Percentiles rank a stretch among this genome's conserved stretches.
Conservation (phyloP, 331 rosid genomes). For the Ulmus americana region DNA sequence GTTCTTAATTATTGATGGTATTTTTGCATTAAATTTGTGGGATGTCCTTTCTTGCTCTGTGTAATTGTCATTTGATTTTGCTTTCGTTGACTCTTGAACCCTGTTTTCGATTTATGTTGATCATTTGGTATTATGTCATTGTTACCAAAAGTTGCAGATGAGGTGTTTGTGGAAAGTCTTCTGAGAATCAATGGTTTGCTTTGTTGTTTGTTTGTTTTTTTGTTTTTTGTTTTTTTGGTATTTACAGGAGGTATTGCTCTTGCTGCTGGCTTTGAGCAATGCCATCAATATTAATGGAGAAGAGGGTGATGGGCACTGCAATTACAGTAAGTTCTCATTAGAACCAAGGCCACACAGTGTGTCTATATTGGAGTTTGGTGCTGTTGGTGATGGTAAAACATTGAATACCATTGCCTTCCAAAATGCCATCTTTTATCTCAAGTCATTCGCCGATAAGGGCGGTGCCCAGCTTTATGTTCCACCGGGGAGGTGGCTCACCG, state of each 20-base stretch:
- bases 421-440: constrained; percentile 91
- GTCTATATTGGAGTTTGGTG: constrained; percentile 87
- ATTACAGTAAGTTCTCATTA: constrained; percentile 36
- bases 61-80: background rate
- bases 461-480: constrained; percentile 99
- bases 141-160: background rate
- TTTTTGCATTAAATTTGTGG: constrained; percentile 11
- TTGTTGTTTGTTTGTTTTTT: constrained; percentile 19
- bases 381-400: constrained; percentile 93
- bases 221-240: constrained; percentile 20
- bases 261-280: constrained; percentile 80
- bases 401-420: constrained; percentile 82
- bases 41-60: background rate
- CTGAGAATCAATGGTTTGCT: constrained; percentile 33
- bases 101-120: background rate
- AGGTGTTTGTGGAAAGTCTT: constrained; percentile 15
- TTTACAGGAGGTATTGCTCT: constrained; percentile 79
- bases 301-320: constrained; percentile 52
- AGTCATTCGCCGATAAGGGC: constrained; percentile 95
- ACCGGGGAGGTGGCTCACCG: constrained; percentile 90
- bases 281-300: constrained; percentile 44
- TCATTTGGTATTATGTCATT: background rate
- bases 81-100: background rate
- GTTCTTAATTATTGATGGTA: constrained; percentile 3
- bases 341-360: constrained; percentile 95